These are phyloP conservation scores for Umbelopsis sp. DNA, from an alignment of 192 early-diverging fungal species.

Conservation along the genomic window DNA sequence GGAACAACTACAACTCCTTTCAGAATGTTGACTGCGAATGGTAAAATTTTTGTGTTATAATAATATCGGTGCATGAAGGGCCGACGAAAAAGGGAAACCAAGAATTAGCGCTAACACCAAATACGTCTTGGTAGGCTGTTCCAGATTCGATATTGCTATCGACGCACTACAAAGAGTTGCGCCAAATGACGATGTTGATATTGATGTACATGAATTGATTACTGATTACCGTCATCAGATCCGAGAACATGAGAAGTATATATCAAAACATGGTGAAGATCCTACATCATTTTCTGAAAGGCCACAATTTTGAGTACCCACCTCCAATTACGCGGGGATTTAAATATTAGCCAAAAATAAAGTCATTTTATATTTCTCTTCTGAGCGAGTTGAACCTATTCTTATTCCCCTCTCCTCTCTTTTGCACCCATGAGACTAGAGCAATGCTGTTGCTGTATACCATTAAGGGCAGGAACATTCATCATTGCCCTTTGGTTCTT, in stretches of 20 bases:
- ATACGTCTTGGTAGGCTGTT: slow-evolving; percentile 16
- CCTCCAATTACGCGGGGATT: slow-evolving; percentile 9
- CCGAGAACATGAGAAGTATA: slow-evolving; percentile 39
- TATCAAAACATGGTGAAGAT: slow-evolving; percentile 37
- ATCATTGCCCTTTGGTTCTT: slow-evolving; percentile 39
- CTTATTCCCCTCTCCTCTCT: background rate
- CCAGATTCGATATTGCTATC: slow-evolving; percentile 41
- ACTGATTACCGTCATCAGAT: slow-evolving; percentile 29
- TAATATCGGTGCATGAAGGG: background rate
- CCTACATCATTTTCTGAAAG: slow-evolving; percentile 25
- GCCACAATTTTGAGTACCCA: slow-evolving; percentile 14
- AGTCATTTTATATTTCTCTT: slow-evolving; percentile 15
- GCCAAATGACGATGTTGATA: slow-evolving; percentile 14
- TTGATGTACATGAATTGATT: slow-evolving; percentile 31
- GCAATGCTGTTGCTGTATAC: slow-evolving; percentile 43
- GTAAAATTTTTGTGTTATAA: background rate
- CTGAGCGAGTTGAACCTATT: slow-evolving; percentile 6
- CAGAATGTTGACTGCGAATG: slow-evolving; percentile 42
- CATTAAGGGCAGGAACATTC: slow-evolving; percentile 36
- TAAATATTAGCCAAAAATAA: slow-evolving; percentile 15
- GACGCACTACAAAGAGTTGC: slow-evolving; percentile 28
- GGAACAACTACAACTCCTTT: slow-evolving; percentile 51
- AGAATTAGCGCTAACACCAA: background rate
- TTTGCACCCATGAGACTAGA: slow-evolving; percentile 28
- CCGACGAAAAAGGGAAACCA: background rate